Conservation (phyloP, 768 basidiomycete species). For the Lactarius deliciosus region DNA sequence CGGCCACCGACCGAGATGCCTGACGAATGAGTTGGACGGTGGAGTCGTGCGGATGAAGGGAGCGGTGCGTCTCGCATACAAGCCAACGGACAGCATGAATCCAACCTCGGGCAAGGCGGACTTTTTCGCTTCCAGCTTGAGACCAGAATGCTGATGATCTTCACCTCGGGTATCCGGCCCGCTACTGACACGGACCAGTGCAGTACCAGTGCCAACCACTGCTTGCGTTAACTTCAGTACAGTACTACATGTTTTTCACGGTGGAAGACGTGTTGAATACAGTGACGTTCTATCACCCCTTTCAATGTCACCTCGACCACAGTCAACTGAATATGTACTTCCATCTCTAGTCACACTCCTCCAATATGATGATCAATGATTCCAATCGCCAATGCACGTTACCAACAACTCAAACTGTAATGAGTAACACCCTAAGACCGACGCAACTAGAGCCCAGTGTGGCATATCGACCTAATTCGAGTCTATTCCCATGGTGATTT, state of each 20-base stretch:
- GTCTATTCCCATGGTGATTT: not conserved
- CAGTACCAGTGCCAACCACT: too few species aligned
- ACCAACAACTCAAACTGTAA: not conserved
- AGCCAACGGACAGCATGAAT: slow-evolving; percentile 23
- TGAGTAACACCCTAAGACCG: not conserved
- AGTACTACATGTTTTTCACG: not conserved
- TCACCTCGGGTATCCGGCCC: slow-evolving; percentile 8
- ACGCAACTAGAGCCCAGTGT: not conserved
- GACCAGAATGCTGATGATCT: not conserved
- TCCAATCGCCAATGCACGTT: not conserved
- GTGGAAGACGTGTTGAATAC: not conserved
- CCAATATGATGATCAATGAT: not conserved
- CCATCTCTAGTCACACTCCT: not conserved
- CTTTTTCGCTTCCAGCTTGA: not conserved
- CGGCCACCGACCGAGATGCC: slow-evolving; percentile 12
- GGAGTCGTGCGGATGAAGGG: not conserved
- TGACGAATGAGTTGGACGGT: not conserved
- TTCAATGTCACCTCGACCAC: not conserved
- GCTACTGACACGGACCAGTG: not conserved
- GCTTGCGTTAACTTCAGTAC: too few species aligned
- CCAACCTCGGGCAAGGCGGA: not conserved
- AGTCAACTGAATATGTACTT: not conserved
- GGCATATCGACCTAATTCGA: not conserved
- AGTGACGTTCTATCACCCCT: not conserved
- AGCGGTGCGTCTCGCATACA: slow-evolving; percentile 14